These are phyloP conservation scores for Quercus aquifolioides DNA, from an alignment of 306 rosid species.

Conservation along the genomic window DNA sequence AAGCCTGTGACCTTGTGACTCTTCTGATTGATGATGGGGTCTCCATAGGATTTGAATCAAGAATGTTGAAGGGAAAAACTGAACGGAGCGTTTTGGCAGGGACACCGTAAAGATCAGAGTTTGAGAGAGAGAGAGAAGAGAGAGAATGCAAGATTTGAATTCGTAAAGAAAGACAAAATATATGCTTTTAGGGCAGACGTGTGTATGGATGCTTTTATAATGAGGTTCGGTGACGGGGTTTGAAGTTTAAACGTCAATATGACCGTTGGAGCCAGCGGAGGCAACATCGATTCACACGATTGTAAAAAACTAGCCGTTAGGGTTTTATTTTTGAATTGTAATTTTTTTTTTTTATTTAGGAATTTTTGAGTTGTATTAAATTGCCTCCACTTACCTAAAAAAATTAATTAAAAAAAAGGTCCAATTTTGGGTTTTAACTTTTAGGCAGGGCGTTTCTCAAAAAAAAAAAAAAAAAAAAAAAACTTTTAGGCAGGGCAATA, in stretches of 20 bases:
- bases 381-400: background rate
- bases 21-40: constrained; percentile 85
- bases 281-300: background rate
- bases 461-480: too few species aligned
- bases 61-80: background rate
- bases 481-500: background rate
- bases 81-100: background rate
- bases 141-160: background rate
- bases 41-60: constrained; percentile 53
- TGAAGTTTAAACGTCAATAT: constrained; percentile 23
- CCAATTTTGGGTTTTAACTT: background rate
- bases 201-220: constrained; percentile 30
- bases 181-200: background rate
- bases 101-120: background rate
- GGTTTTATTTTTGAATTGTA: constrained; percentile 14
- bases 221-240: constrained; percentile 9
- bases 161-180: background rate
- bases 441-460: background rate
- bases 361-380: constrained; percentile 5
- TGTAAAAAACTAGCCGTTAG: constrained; percentile 72
- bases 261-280: constrained; percentile 78
- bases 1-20: constrained; percentile 68
- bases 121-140: background rate
- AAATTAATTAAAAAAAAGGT: too few species aligned
- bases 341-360: background rate